These are phyloP conservation scores for Hysterangium stoloniferum DNA, from an alignment of 768 basidiomycete genomes.

Conservation along the genomic window DNA sequence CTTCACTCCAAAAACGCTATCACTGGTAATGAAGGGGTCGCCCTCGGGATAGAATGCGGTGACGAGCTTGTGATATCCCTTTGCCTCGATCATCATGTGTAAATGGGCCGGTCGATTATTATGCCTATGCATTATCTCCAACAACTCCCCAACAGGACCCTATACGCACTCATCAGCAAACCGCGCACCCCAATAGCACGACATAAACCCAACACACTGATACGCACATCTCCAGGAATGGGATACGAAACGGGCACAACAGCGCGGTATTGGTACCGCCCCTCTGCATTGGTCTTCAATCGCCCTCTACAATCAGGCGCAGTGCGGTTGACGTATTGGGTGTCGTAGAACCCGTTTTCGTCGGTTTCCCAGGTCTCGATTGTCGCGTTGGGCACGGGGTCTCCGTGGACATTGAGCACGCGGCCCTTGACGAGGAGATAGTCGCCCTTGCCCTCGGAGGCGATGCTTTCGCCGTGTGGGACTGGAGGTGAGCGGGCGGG, in stretches of 20 bases:
- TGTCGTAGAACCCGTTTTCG: constrained; percentile 32
- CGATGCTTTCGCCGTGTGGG: constrained; percentile 62
- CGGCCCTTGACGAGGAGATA: constrained; percentile 77
- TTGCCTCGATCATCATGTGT: constrained; percentile 65
- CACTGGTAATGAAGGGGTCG: constrained; percentile 57
- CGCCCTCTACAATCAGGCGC: constrained; percentile 70
- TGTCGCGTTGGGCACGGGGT: constrained; percentile 53
- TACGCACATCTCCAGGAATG: constrained; percentile 59
- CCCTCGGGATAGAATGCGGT: constrained; percentile 73
- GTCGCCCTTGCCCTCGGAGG: constrained; percentile 81
- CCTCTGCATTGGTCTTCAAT: constrained; percentile 49
- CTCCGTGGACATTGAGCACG: constrained; percentile 53
- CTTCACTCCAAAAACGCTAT: constrained; percentile 80
- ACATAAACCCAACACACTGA: neutral
- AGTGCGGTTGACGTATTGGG: constrained; percentile 46
- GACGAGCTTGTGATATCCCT: constrained; percentile 62
- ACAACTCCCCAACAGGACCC: constrained; percentile 65
- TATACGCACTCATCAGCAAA: constrained; percentile 17
- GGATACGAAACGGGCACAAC: constrained; percentile 65
- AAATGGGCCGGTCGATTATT: constrained; percentile 75
- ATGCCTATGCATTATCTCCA: constrained; percentile 54
- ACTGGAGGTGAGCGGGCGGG: constrained; percentile 32
- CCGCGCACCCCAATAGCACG: constrained; percentile 6
- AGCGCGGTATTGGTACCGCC: constrained; percentile 62
- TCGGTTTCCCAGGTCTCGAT: constrained; percentile 89